A percentile compares a stretch with the other conserved stretches of the same genome.
These are phyloP conservation scores for Monosporascus cannonballus DNA, from an alignment of 2,329 filamentous ascomycete genomes.

Conservation along the genomic window DNA sequence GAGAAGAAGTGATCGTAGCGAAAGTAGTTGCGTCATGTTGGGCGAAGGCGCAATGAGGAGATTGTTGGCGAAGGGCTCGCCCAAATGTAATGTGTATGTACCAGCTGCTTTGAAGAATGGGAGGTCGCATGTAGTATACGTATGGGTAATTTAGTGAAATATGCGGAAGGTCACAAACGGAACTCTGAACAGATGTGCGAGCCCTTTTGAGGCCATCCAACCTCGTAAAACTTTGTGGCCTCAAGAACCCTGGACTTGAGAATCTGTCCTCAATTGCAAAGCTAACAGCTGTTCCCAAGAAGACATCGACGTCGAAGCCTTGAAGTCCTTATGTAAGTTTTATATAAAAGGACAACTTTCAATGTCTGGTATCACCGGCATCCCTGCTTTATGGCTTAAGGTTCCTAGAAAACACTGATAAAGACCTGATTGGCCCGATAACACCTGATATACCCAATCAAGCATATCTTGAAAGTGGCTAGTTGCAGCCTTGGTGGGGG, in stretches of 20 bases:
- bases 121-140: background rate
- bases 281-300: background rate
- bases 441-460: constrained; percentile 8
- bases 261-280: background rate
- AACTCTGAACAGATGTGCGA: too few species aligned
- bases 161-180: too few species aligned
- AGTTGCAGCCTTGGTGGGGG: too few species aligned
- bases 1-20: constrained; percentile 30
- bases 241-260: background rate
- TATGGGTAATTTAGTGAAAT: too few species aligned
- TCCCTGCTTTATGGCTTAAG: background rate
- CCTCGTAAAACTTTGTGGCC: too few species aligned
- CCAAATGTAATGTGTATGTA: constrained; percentile 10
- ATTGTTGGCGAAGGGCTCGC: constrained; percentile 22
- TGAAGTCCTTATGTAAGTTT: background rate
- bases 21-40: constrained; percentile 33
- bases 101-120: constrained; percentile 8
- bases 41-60: constrained; percentile 17
- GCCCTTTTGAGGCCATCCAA: too few species aligned
- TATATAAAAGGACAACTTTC: background rate
- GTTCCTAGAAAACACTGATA: constrained; percentile 17
- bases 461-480: background rate
- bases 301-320: background rate
- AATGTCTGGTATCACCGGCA: background rate
- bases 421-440: constrained; percentile 20